A percentile compares a stretch with the other conserved stretches of the same genome.
phyloP scores from a whole-genome alignment of 2,329 filamentous ascomycete species.

The Dactylonectria estremocensis region DNA sequence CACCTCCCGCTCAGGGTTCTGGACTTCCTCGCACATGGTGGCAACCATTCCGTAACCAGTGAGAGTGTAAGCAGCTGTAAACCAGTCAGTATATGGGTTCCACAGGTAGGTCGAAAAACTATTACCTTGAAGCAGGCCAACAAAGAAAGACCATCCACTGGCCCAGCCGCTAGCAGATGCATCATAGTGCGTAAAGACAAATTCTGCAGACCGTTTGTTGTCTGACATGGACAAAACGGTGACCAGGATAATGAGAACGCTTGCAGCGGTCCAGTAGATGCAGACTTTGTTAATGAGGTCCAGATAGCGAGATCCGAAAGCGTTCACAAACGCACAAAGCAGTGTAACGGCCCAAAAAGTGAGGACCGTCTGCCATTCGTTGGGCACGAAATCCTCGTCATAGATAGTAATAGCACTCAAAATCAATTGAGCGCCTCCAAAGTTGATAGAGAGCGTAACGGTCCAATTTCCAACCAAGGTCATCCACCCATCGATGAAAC shows the following conservation, averaged over 20 bases:
- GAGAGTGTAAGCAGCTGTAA: slow-evolving; percentile 54
- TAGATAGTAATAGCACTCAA: slow-evolving; percentile 76
- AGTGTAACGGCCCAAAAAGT: slow-evolving; percentile 79
- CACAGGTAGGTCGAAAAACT: slow-evolving; percentile 55
- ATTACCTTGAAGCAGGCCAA: slow-evolving; percentile 66
- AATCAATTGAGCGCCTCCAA: slow-evolving; percentile 78
- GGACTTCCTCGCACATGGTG: slow-evolving; percentile 72
- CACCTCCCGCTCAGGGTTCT: slow-evolving; percentile 71
- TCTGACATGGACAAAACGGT: slow-evolving; percentile 77
- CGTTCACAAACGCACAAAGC: slow-evolving; percentile 76
- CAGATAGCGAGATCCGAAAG: slow-evolving; percentile 70
- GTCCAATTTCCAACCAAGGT: slow-evolving; percentile 80
- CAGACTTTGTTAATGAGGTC: slow-evolving; percentile 78
- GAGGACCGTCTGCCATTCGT: slow-evolving; percentile 80
- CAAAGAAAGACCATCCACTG: slow-evolving; percentile 72
- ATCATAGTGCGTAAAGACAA: slow-evolving; percentile 78
- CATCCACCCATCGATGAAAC: slow-evolving; percentile 82
- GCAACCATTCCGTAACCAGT: slow-evolving; percentile 67
- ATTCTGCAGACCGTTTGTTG: slow-evolving; percentile 73
- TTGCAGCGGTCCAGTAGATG: slow-evolving; percentile 79
- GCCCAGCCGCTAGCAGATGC: slow-evolving; percentile 79
- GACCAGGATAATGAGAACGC: slow-evolving; percentile 79
- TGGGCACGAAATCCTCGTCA: slow-evolving; percentile 69
- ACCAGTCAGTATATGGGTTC: slow-evolving; percentile 19
- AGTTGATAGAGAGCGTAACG: slow-evolving; percentile 77